phyloP scores from a whole-genome alignment of 495 filamentous ascomycete genomes.

The Trichoderma gamsii region DNA sequence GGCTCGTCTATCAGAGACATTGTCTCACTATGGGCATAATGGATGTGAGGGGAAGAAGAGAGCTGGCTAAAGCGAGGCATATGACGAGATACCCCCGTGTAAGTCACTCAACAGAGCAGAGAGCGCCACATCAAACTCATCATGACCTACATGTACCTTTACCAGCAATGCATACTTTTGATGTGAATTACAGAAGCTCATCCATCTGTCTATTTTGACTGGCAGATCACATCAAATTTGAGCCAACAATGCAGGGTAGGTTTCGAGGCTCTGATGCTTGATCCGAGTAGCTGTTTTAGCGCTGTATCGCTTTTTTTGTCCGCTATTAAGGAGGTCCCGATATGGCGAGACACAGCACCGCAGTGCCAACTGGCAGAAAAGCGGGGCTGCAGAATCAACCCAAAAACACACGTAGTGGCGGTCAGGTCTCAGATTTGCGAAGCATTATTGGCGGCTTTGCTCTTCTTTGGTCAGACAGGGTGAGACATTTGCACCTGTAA shows the following conservation, averaged over 20 bases:
- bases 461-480: not conserved
- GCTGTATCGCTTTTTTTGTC: slow-evolving; percentile 1
- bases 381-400: not conserved
- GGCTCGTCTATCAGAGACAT: no score
- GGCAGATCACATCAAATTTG: not conserved
- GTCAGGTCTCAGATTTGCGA: not conserved
- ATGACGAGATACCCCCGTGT: no score
- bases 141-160: no score
- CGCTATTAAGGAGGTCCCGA: not conserved
- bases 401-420: not conserved
- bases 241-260: not conserved
- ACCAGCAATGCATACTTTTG: no score
- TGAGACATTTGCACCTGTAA: not conserved
- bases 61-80: no score
- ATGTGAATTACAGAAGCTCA: no score
- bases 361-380: slow-evolving; percentile 12
- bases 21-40: no score
- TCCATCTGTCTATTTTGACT: not conserved
- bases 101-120: no score
- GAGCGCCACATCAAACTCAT: no score
- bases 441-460: not conserved
- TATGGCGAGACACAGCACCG: not conserved
- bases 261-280: not conserved
- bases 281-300: not conserved
- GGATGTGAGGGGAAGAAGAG: no score